These are phyloP conservation scores for Syncephalastrum contaminatum DNA, from an alignment of 371 early-diverging fungal genomes.

Conservation along the genomic window DNA sequence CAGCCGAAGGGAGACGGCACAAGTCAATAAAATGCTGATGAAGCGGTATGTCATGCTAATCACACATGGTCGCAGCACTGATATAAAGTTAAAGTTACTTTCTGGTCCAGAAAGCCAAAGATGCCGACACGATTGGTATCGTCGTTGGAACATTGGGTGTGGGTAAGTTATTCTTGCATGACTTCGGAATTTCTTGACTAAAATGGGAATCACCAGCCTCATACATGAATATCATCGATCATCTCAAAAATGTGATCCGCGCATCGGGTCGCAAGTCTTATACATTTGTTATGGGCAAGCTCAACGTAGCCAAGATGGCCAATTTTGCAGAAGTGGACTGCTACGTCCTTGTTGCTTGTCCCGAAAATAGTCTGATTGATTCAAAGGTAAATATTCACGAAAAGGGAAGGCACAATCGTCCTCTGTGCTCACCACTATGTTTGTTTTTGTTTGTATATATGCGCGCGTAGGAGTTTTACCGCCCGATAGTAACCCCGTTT, in stretches of 20 bases:
- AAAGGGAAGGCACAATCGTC: neutral
- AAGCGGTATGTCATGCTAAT: constrained; percentile 48
- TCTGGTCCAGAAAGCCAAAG: constrained; percentile 89
- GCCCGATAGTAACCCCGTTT: constrained; percentile 91
- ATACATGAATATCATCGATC: constrained; percentile 78
- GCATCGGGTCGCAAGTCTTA: constrained; percentile 82
- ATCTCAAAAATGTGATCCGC: constrained; percentile 75
- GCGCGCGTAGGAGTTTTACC: constrained; percentile 71
- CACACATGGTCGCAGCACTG: neutral
- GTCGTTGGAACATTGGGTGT: constrained; percentile 96
- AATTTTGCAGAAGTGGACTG: constrained; percentile 94
- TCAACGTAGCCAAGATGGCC: constrained; percentile 93
- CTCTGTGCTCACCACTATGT: neutral
- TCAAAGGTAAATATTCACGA: constrained; percentile 53
- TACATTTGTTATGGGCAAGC: constrained; percentile 91
- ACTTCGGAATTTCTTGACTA: constrained; percentile 3
- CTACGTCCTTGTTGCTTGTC: constrained; percentile 91
- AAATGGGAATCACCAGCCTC: constrained; percentile 53
- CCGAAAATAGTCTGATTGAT: constrained; percentile 92
- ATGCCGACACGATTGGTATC: constrained; percentile 91
- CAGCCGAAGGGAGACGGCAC: constrained; percentile 61
- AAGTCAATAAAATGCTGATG: constrained; percentile 72
- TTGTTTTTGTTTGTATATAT: neutral
- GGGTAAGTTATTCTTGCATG: constrained; percentile 52
- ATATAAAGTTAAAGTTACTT: constrained; percentile 51